Base-by-base conservation (phyloP, 2,329 filamentous ascomycete genomes). In the Aspergillus sp. region DNA sequence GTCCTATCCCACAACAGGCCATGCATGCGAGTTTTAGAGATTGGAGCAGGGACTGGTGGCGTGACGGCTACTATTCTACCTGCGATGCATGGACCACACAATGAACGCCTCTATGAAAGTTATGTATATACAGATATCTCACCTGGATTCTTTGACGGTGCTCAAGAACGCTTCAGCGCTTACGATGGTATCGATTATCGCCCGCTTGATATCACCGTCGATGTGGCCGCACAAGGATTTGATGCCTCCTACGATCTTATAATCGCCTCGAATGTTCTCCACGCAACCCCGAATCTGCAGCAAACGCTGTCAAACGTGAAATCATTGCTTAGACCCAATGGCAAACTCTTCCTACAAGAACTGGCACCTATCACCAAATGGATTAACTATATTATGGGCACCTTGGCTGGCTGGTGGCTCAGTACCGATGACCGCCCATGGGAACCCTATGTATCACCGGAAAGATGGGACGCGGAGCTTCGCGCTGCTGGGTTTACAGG, bases 321-420 rank as follows among this genome's bases (percentile, higher is more conserved):
- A 3, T 57, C 57, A 5, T 60, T 75, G 11, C 64, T 75, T 1
- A 61, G 61, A 20, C 76, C 80, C 0, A 79, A 76, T 1, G 82
- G 81, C 0, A 75, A 77, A 39, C 65, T 84, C 0, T 39, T 83
- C 1, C 46, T 82, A 0, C 57, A 77, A 5, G 81, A 84, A 57
- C 60, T 77, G 2, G 71, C 66, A 3, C 54, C 60, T 2, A 44
- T 22, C 4, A 58, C 51, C 15, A 46, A 46, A 13, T 51, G 24
- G 44, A 24, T 53, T 13, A 49, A 50, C 19, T 49, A 52, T 19
- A 37, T 56, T 2, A 51, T 56, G 51, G 74, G 75, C 2, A 63
- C 66, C 1, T 59, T 79, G 0, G 67, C 73, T 0, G 75, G 76
- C 0, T 79, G 75, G 77, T 78, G 75, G 75, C 59, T 67, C 6